Base-by-base conservation (phyloP, 768 basidiomycete species). In the Podaxis sp. region DNA sequence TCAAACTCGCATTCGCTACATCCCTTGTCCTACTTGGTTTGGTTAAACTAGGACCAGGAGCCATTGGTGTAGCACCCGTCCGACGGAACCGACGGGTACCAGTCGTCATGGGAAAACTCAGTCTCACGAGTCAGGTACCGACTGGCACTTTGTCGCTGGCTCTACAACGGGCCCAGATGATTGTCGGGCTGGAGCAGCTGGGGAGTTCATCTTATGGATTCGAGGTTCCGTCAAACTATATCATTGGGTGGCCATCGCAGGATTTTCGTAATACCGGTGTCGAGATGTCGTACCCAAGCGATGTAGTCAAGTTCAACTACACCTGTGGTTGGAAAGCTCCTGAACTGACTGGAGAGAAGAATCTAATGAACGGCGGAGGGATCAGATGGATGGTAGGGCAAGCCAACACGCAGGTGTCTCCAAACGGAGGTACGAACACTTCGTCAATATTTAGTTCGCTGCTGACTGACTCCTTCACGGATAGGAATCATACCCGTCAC, bases 121-220 rank as follows among this genome's bases (percentile, higher is more conserved):
- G 13, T 17, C 54, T 55, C 8, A 55, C 36, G 28, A 36, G 37
- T 1, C 36, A 55, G 22, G 37, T 15, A 10, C 20, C 54, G n/a
- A 24, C 12, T 12, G n/a, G 12, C n/a, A n/a, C n/a, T 3, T n/a
- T 17, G 33, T 55, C 36, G 36, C n/a, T 22, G 1, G 33, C 15
- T 55, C 54, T 55, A 13, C 54, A 37, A 24, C 54, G 54, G 6
- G 54, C 54, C 24, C n/a, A 55, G 33, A 38, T 38, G 54, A 38
- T 55, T 10, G 37, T 15, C n/a, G 33, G 37, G 11, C 20, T 55
- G 37, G 54, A 55, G 10, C 54, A 38, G 24, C 12, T 55, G 17
- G 20, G 33, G 7, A 38, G 22, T 22, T 54, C 53, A n/a, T 5
- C 17, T 17, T 54, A 54, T 38, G 53, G 28, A 20, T 20, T 54